These are phyloP conservation scores for Verticillium zaregamsianum DNA, from an alignment of 2,329 filamentous ascomycete genomes.

Conservation along the genomic window DNA sequence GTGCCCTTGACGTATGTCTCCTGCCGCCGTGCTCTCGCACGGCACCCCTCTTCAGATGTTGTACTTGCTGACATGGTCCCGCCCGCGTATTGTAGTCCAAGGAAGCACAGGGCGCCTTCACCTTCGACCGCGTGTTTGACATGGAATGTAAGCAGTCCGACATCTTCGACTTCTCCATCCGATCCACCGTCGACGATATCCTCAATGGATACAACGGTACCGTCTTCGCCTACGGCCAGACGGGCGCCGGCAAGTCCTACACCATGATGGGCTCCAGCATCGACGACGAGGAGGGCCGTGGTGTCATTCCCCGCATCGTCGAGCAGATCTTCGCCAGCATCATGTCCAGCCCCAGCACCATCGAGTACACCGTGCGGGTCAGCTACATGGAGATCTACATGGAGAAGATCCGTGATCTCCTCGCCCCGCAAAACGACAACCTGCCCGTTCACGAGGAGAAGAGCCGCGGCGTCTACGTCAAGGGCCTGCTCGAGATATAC, in stretches of 20 bases:
- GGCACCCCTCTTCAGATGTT: not conserved
- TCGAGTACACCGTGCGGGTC: constrained; percentile 97
- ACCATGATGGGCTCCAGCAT: constrained; percentile 99
- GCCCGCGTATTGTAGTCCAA: constrained; percentile 54
- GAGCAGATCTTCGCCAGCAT: constrained; percentile 98
- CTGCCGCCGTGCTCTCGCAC: not conserved
- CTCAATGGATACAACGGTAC: constrained; percentile 99
- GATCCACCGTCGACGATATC: constrained; percentile 93
- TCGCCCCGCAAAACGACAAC: constrained; percentile 92
- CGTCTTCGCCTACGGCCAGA: constrained; percentile 97
- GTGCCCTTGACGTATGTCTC: constrained; percentile 71
- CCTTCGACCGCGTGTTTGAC: constrained; percentile 96
- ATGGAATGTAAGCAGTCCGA: constrained; percentile 88
- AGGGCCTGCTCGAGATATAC: constrained; percentile 90
- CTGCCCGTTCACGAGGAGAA: constrained; percentile 98
- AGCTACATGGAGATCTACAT: constrained; percentile 99
- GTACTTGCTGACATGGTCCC: not conserved
- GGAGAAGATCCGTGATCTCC: constrained; percentile 92
- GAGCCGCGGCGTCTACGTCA: constrained; percentile 92
- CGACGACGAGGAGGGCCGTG: constrained; percentile 80
- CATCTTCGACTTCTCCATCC: constrained; percentile 98
- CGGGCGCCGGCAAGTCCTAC: constrained; percentile 96
- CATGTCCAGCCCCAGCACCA: constrained; percentile 82
- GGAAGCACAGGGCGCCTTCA: constrained; percentile 82
- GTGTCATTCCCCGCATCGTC: constrained; percentile 94